Conservation (phyloP, 176 grass and related monocot genomes). For the Carex parvula region DNA sequence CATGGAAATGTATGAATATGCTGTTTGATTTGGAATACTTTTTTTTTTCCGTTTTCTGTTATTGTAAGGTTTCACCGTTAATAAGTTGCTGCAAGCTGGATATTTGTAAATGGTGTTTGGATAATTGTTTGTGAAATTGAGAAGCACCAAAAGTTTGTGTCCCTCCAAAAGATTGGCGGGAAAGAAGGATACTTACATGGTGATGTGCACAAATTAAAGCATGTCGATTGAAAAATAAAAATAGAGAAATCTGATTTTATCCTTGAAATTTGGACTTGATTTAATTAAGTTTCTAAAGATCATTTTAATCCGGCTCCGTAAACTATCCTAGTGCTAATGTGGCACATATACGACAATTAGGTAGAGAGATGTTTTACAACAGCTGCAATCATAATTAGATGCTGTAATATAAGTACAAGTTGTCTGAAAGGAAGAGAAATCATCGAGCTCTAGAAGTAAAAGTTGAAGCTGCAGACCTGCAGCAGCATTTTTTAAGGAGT, state of each 20-base stretch:
- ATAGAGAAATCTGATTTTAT: background rate
- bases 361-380: background rate
- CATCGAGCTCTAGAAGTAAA: background rate
- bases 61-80: background rate
- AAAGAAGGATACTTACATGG: background rate
- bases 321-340: background rate
- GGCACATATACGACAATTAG: background rate
- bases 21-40: background rate
- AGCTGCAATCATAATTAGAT: background rate
- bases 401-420: background rate
- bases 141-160: background rate
- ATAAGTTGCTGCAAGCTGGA: background rate
- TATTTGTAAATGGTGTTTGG: background rate
- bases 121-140: constrained; percentile 4
- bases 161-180: background rate
- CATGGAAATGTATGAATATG: background rate
- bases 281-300: background rate
- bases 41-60: background rate
- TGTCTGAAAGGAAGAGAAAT: background rate
- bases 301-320: background rate
- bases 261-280: background rate
- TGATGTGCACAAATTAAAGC: background rate
- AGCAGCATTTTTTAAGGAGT: background rate
- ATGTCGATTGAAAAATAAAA: background rate
- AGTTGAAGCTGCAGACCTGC: background rate